Evolutionary conservation across 1,284 basidiomycete species (phyloP), one percentile per base, ranked within the genome.

Genomic region (Ceratobasidium sp.): DNA sequence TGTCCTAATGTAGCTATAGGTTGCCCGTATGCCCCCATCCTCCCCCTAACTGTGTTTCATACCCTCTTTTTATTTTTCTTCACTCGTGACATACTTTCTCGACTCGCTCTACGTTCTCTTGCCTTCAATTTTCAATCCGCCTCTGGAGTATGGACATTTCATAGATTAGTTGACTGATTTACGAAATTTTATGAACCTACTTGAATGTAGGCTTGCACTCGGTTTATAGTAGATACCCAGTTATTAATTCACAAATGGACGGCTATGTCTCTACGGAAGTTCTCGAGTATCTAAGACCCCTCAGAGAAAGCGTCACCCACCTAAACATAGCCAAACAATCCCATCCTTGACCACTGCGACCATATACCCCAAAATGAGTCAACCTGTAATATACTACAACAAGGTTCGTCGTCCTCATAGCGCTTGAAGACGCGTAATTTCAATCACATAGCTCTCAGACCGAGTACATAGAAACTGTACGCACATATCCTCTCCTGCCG

Each of bases 401-500:
- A 64, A 64, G 60, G 60, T 64, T 29, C 20, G 60, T n/a, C 12
- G 22, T 2, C n/a, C 10, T 20, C 10, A 40, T 20, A 47, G 2
- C 31, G 15, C 35, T n/a, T 7, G 2, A 34, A 49, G 10, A 49
- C 17, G n/a, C 20, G 45, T 34, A n/a, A 49, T 7, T 38, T 4
- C 3, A 15, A 32, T 45, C 8, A 8, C 32, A 20, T 1, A 40
- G 22, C 13, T 34, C 20, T 52, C n/a, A 89, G 72, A 81, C 86
- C 34, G 91, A 92, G 77, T 92, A 88, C 77, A 92, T 92, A 52
- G 91, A 92, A 80, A 92, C 90, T 71, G 90, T 91, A 79, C 72
- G 84, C 70, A 57, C 55, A 64, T 60, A 50, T 31, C 20, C 42
- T 43, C 56, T 10, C 53, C 38, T 40, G 31, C 40, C 38, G n/a